phyloP scores from a whole-genome alignment of 2,329 filamentous ascomycete genomes.

The Claviceps paspali region DNA sequence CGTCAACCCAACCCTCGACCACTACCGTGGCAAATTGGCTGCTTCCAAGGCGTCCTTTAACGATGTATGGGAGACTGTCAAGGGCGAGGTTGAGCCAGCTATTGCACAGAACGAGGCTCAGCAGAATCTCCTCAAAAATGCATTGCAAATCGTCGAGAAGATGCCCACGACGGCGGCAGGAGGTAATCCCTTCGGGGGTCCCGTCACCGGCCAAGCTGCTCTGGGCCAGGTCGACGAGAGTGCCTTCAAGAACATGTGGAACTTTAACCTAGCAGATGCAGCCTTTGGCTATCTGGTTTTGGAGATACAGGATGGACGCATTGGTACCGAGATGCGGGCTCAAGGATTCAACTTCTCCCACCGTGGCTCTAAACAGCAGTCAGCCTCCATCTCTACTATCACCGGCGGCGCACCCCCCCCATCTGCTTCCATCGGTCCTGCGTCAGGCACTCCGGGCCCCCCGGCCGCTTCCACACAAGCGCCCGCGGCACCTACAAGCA shows the following conservation, averaged over 20 bases:
- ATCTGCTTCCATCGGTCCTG: conserved; percentile 4
- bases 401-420: conserved; percentile 18
- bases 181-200: conserved; percentile 90
- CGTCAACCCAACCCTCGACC: conserved; percentile 92
- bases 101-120: conserved; percentile 90
- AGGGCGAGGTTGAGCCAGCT: conserved; percentile 85
- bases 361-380: conserved; percentile 65
- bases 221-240: conserved; percentile 93
- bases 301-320: conserved; percentile 87
- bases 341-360: conserved; percentile 99
- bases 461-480: conserved; percentile 20
- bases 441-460: conserved; percentile 19
- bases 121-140: conserved; percentile 80
- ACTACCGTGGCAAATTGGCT: conserved; percentile 95
- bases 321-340: conserved; percentile 95
- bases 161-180: conserved; percentile 93
- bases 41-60: conserved; percentile 98
- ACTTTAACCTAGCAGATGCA: conserved; percentile 95
- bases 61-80: conserved; percentile 98
- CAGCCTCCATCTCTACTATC: conserved; percentile 22
- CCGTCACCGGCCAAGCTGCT: conserved; percentile 52
- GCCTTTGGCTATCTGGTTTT: conserved; percentile 93
- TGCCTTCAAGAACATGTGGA: conserved; percentile 99
- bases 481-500: conserved; percentile 17
- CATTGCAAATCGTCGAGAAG: conserved; percentile 86